A percentile compares a stretch with the other conserved stretches of the same genome.
Evolutionary conservation across 2,329 filamentous ascomycete species (phyloP).

Genomic region (Alternaria novae-zelandiae): DNA sequence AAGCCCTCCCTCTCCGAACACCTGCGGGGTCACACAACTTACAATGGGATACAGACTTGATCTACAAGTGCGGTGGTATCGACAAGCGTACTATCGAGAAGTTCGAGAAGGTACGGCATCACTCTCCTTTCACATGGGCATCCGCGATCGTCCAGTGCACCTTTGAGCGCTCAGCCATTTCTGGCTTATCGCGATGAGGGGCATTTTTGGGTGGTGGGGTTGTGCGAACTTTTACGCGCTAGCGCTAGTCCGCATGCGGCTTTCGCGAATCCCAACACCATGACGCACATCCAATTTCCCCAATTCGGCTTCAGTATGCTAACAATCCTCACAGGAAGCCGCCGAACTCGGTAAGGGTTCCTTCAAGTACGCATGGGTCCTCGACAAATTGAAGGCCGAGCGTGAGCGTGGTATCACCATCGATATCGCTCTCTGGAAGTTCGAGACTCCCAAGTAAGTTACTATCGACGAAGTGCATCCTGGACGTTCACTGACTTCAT

Average conservation of each 20-base stretch:
- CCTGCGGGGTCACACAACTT: conserved; percentile 35
- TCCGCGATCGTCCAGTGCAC: conserved; percentile 20
- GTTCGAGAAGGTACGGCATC: conserved; percentile 94
- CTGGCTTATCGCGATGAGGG: conserved; percentile 45
- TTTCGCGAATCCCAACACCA: conserved; percentile 41
- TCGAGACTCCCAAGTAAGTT: conserved; percentile 93
- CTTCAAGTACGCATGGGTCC: conserved; percentile 99
- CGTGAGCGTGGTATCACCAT: conserved; percentile 99
- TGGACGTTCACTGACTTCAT: too few relatives aligned
- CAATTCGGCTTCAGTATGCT: conserved; percentile 29
- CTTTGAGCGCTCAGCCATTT: conserved; percentile 35
- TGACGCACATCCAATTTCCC: conserved; percentile 36
- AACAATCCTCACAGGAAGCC: conserved; percentile 74
- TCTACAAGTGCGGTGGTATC: conserved; percentile 99
- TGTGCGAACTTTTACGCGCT: conserved; percentile 47
- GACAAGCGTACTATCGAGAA: conserved; percentile 99
- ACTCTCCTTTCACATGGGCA: conserved; percentile 24
- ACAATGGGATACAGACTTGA: conserved; percentile 74
- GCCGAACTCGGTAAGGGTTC: conserved; percentile 99
- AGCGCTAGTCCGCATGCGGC: conserved; percentile 41
- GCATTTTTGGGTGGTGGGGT: conserved; percentile 49
- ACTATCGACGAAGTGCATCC: too few relatives aligned
- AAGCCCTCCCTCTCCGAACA: conserved; percentile 56
- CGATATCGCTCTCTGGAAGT: conserved; percentile 99
- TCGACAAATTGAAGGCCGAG: conserved; percentile 99